These are phyloP conservation scores for Penicillium freii DNA, from an alignment of 2,329 filamentous ascomycete species.

Conservation along the genomic window DNA sequence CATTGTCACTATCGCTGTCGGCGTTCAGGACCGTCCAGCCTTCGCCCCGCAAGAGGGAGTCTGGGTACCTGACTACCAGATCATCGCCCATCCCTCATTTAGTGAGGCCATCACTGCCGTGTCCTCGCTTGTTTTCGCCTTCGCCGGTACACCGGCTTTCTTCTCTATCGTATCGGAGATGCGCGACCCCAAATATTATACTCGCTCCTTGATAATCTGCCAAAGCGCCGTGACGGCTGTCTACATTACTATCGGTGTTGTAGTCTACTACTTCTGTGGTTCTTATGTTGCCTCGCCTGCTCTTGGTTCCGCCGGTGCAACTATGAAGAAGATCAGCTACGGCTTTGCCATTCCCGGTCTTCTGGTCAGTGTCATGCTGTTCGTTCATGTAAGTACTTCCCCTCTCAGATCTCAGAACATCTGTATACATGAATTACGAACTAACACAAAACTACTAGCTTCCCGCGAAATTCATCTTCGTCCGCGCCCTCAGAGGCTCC, in stretches of 20 bases:
- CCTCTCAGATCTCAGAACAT: not conserved
- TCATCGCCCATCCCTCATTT: constrained; percentile 23
- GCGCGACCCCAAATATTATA: constrained; percentile 33
- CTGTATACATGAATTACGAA: not conserved
- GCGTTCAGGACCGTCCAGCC: constrained; percentile 36
- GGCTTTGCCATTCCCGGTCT: constrained; percentile 35
- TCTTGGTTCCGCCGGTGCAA: constrained; percentile 43
- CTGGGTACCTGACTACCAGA: constrained; percentile 30
- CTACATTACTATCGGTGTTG: constrained; percentile 35
- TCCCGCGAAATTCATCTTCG: constrained; percentile 21
- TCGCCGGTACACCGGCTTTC: constrained; percentile 26
- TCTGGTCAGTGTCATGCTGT: constrained; percentile 21
- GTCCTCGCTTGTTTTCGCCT: constrained; percentile 24
- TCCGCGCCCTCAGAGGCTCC: constrained; percentile 18
- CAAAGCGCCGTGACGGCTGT: constrained; percentile 33
- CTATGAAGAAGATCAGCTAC: constrained; percentile 46
- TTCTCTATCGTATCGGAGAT: constrained; percentile 39
- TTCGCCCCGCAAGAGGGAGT: constrained; percentile 30
- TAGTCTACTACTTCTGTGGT: constrained; percentile 48
- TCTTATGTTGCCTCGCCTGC: constrained; percentile 47
- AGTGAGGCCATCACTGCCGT: constrained; percentile 23
- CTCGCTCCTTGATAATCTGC: constrained; percentile 28
- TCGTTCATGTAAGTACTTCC: constrained; percentile 18
- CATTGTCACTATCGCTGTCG: constrained; percentile 29
- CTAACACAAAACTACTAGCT: constrained; percentile 4